Evolutionary conservation across 2,329 filamentous ascomycete genomes (phyloP).

Genomic region (Pyrenophora graminea): DNA sequence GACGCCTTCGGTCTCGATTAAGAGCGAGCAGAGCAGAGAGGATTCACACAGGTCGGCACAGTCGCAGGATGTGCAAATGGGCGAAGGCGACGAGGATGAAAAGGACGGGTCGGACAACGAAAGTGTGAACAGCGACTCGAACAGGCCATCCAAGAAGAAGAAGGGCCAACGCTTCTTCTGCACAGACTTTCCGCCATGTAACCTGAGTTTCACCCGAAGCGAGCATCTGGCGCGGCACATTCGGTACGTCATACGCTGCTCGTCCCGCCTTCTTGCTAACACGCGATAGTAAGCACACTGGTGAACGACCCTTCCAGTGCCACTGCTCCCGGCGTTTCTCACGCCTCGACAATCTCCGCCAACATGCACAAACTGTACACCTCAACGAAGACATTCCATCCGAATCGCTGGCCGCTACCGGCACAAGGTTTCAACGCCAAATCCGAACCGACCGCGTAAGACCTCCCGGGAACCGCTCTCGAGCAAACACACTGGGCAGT

Average conservation of each 20-base stretch:
- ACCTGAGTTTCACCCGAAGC: conserved; percentile 90
- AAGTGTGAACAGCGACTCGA: conserved; percentile 60
- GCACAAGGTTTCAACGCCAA: conserved; percentile 89
- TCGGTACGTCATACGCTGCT: conserved; percentile 60
- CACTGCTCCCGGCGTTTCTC: conserved; percentile 94
- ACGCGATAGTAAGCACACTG: conserved; percentile 81
- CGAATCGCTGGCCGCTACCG: conserved; percentile 89
- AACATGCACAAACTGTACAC: conserved; percentile 97
- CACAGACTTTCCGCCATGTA: conserved; percentile 91
- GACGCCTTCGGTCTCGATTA: conserved; percentile 40
- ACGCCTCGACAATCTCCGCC: conserved; percentile 88
- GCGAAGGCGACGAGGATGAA: conserved; percentile 71
- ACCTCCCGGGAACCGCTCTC: conserved; percentile 71
- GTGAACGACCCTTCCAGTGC: conserved; percentile 94
- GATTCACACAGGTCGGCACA: conserved; percentile 65
- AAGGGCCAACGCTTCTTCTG: conserved; percentile 97
- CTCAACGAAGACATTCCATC: conserved; percentile 95
- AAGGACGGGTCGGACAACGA: conserved; percentile 55
- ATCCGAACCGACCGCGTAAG: conserved; percentile 85
- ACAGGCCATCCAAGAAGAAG: conserved; percentile 87
- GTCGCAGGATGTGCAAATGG: conserved; percentile 78
- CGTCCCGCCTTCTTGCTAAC: conserved; percentile 29
- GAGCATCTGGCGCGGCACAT: conserved; percentile 96
- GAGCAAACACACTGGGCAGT: conserved; percentile 78
- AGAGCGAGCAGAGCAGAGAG: conserved; percentile 54